These are phyloP conservation scores for Gloeostereum incarnatum DNA, from an alignment of 768 basidiomycete species.

Conservation along the genomic window DNA sequence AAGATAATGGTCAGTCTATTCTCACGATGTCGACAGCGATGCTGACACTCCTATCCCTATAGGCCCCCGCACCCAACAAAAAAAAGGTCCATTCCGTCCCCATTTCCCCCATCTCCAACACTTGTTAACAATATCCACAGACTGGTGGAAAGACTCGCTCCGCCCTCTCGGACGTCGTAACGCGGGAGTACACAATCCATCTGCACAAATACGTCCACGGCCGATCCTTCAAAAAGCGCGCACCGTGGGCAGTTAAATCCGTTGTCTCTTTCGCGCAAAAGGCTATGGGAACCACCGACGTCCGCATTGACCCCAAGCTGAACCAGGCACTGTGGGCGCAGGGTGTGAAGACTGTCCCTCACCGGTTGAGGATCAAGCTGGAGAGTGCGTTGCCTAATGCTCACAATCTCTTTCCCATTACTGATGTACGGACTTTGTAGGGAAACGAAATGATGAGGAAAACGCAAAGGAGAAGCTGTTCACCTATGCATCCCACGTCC, in stretches of 20 bases:
- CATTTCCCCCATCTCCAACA: conserved; percentile 3
- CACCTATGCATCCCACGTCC: conserved; percentile 81
- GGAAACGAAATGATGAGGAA: conserved; percentile 99
- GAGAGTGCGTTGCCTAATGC: conserved; percentile 58
- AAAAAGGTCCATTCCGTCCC: conserved; percentile 29
- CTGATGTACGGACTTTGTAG: conserved; percentile 24
- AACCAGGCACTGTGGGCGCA: conserved; percentile 94
- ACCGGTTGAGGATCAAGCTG: conserved; percentile 85
- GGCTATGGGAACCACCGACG: conserved; percentile 92
- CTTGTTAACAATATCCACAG: conserved; percentile 17
- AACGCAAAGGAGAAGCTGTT: conserved; percentile 96
- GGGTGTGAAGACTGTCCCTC: conserved; percentile 91
- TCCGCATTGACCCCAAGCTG: conserved; percentile 89
- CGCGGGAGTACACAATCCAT: conserved; percentile 98
- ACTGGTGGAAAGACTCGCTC: conserved; percentile 86
- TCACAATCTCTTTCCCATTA: conserved; percentile 8
- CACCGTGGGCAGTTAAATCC: conserved; percentile 94
- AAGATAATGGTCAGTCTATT: too few species aligned
- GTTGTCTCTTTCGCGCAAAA: conserved; percentile 87
- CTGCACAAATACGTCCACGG: conserved; percentile 92
- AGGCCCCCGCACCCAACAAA: conserved; percentile 50
- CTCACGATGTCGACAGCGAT: too few species aligned
- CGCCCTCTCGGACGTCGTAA: conserved; percentile 95
- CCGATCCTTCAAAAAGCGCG: conserved; percentile 94
- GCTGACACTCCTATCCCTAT: conserved; percentile 3